Evolutionary conservation across 495 filamentous ascomycete species (phyloP), one percentile per base, ranked within the genome.

Genomic region (Beverwykella pulmonaria): DNA sequence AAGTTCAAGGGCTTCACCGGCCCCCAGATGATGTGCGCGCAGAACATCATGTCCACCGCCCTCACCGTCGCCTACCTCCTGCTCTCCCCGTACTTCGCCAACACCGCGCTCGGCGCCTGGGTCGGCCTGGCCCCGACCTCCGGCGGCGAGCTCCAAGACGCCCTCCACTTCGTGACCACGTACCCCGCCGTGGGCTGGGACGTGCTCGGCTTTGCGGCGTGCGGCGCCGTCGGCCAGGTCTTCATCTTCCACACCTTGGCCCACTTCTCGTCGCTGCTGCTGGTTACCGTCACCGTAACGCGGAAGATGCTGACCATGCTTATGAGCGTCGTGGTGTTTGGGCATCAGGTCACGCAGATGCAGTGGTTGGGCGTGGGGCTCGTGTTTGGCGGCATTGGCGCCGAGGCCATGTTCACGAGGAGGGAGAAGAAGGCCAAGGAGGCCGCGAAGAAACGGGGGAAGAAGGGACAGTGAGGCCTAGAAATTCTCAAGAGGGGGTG

Each of bases 301-400:
- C 83, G 94, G 68, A 98, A 98, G 80, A 98, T 98, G 95, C 83
- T 97, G 74, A 97, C 92, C 63, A 98, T 98, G 94, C 90, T 98
- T 65, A 82, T 98, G 47, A 93, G 90, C 64, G 94, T 98, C 26
- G 81, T 98, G 56, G 92, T 90, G 81, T 98, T 97, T 77, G 94
- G 95, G 29, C 95, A 98, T 75, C 84, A 83, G 55, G 81, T 98
- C 56, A 88, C 84, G 22, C 77, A 80, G 36, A 95, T 93, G 81
- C 94, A 98, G 79, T 92, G 92, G 90, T 80, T 96, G 27, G 94
- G 94, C 56, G 92, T 98, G 44, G 87, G 83, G 0, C 82, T 98
- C 62, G 94, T 98, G 3, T 98, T 98, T 79, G 91, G 93, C 30
- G 94, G 94, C 36, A 90, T 98, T 75, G 95, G 92, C 49, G 90